These are phyloP conservation scores for Infundibulicybe gibba DNA, from an alignment of 768 basidiomycete genomes.

Conservation along the genomic window DNA sequence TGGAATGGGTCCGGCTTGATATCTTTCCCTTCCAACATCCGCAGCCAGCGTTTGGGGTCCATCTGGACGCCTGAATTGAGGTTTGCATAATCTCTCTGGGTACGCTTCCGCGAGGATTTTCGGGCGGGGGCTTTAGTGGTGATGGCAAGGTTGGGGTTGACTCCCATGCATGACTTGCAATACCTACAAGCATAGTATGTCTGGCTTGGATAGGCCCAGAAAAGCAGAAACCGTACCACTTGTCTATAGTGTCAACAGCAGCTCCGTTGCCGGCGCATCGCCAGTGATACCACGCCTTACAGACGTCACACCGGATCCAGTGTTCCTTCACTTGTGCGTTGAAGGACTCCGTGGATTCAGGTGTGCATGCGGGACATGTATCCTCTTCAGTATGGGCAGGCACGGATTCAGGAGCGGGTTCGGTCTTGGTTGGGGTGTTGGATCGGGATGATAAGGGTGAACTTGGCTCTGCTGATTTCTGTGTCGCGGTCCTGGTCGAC, in stretches of 20 bases:
- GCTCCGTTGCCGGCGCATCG: constrained; percentile 66
- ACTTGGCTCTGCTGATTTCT: constrained; percentile 26
- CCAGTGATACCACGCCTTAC: constrained; percentile 86
- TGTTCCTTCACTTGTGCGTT: constrained; percentile 55
- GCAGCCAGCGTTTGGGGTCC: constrained; percentile 65
- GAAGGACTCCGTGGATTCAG: constrained; percentile 23
- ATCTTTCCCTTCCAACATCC: constrained; percentile 63
- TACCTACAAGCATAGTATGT: constrained; percentile 46
- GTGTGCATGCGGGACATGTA: constrained; percentile 51
- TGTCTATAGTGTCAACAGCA: constrained; percentile 68
- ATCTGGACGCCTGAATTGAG: constrained; percentile 62
- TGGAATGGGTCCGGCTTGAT: constrained; percentile 63
- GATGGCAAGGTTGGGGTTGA: constrained; percentile 58
- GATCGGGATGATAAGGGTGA: constrained; percentile 21
- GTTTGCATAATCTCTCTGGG: constrained; percentile 76
- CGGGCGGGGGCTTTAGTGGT: constrained; percentile 77
- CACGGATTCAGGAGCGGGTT: constrained; percentile 17
- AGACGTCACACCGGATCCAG: constrained; percentile 83
- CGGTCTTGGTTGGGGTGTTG: constrained; percentile 24
- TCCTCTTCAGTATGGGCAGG: constrained; percentile 18
- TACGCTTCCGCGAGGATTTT: constrained; percentile 75
- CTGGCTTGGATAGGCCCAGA: constrained; percentile 1
- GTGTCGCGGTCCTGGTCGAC: constrained; percentile 30
- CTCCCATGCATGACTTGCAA: constrained; percentile 59
- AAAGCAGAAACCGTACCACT: constrained; percentile 54